Percentiles rank a stretch among this genome's conserved stretches.
phyloP scores from a whole-genome alignment of 2,329 filamentous ascomycete genomes.

The Macrophomina phaseolina region DNA sequence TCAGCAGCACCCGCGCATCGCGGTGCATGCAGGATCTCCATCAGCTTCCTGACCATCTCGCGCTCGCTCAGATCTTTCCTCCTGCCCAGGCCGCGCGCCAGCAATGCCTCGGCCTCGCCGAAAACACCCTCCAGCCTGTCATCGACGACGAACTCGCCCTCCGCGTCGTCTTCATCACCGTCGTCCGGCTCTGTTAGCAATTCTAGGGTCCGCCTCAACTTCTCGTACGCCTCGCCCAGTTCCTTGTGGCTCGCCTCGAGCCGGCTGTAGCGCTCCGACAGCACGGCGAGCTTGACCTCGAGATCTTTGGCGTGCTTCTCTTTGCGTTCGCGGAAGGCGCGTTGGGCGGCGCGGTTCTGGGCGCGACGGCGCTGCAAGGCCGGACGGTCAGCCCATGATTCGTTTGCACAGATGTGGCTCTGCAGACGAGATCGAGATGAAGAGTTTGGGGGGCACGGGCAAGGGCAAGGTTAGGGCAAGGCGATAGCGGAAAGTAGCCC shows the following conservation, averaged over 20 bases:
- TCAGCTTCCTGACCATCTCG: constrained; percentile 45
- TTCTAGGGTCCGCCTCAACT: constrained; percentile 36
- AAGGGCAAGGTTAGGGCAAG: no score
- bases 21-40: constrained; percentile 45
- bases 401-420: no score
- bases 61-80: constrained; percentile 35
- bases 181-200: constrained; percentile 33
- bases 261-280: constrained; percentile 61
- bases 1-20: constrained; percentile 32
- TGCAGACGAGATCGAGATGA: no score
- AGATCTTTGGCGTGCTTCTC: constrained; percentile 70
- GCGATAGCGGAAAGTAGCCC: no score
- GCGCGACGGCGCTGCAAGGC: constrained; percentile 59
- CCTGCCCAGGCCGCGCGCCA: constrained; percentile 30
- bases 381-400: not conserved
- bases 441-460: no score
- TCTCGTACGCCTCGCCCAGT: constrained; percentile 46
- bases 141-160: constrained; percentile 30
- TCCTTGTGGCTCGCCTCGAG: constrained; percentile 60
- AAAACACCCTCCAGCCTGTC: constrained; percentile 31
- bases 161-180: constrained; percentile 1
- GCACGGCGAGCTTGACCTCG: constrained; percentile 60
- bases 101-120: not conserved
- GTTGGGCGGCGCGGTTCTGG: constrained; percentile 66
- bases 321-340: constrained; percentile 67